Evolutionary conservation across 495 filamentous ascomycete genomes (phyloP), one percentile per base, ranked within the genome.

Genomic region (Xylaria telfairii): DNA sequence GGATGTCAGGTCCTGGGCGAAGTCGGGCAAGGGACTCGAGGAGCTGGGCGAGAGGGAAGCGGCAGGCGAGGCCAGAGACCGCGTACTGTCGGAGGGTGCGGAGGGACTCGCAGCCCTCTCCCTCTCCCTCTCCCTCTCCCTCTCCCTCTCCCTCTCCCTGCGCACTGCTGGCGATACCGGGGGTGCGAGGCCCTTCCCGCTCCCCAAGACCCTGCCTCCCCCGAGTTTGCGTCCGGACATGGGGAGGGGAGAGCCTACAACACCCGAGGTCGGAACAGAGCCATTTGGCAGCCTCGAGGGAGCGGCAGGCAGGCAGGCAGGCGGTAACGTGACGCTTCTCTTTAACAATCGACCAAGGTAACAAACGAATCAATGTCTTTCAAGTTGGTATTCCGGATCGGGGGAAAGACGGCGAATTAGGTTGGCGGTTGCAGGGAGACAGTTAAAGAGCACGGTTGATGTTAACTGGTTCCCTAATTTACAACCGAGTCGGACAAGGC

Each of bases 201-300:
- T 94, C 70, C 94, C 94, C 73, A 98, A 83, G 74, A 98, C 89
- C 83, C 94, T 89, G 76, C 94, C 94, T 81, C 94, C 93, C 75
- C 94, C 94, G 75, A 97, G 89, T 84, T 90, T 93, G 82, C 93
- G 90, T 81, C 89, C 85, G 76, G 92, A 91, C 92, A 95, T 96
- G 69, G 71, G 79, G 62, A 51, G 64, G 49, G 46, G 44, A 42
- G 49, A 65, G 60, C 60, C 68, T 70, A 70, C 61, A 44, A 32
- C 26, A 56, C 34, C 6, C 46, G 68, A 10, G 68, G 28, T 34
- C 32, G 59, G 59, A 62, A 54, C 24, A 53, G 21, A 24, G 68
- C 68, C 68, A 70, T 70, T 46, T 70, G 68, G 34, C 60, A n/a
- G 60, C 8, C 24, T 34, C 68, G 42, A 54, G 24, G 56, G 56